These are phyloP conservation scores for Ramularia collo-cygni DNA, from an alignment of 2,329 filamentous ascomycete species.

Conservation along the genomic window DNA sequence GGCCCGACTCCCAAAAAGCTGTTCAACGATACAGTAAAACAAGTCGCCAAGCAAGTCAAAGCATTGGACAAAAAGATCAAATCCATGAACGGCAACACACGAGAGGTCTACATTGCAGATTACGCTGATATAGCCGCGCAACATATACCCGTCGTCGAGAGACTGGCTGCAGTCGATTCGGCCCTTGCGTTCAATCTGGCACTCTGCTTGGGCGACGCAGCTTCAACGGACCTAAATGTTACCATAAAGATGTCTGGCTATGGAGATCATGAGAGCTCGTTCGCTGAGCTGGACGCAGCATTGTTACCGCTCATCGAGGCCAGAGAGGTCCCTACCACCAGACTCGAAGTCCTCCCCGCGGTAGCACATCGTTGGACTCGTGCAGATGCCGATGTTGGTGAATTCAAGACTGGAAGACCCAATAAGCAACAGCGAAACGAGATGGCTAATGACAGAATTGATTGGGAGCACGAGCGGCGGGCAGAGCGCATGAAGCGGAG, in stretches of 20 bases:
- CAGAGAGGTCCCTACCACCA: background rate
- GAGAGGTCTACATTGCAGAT: background rate
- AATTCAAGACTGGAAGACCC: constrained; percentile 7
- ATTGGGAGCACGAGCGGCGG: constrained; percentile 7
- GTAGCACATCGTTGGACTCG: constrained; percentile 5
- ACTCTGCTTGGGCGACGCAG: constrained; percentile 1
- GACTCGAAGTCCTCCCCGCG: background rate
- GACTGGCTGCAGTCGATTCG: background rate
- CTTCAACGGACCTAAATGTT: background rate
- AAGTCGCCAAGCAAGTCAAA: background rate
- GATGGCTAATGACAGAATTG: constrained; percentile 4
- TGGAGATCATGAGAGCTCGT: constrained; percentile 1
- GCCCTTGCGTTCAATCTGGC: constrained; percentile 2
- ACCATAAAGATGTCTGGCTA: constrained; percentile 3
- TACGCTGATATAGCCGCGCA: constrained; percentile 1
- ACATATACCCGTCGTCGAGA: background rate
- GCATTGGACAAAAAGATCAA: constrained; percentile 8
- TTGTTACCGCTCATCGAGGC: constrained; percentile 1
- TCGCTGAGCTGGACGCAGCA: constrained; percentile 1
- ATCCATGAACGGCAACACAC: constrained; percentile 1
- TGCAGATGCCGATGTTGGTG: constrained; percentile 4
- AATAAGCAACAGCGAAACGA: constrained; percentile 8
- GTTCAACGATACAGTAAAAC: constrained; percentile 5
- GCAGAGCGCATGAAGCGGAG: constrained; percentile 1
- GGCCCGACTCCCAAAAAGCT: constrained; percentile 1